Conservation (phyloP, 345 rosid species). For the Acer saccharum region DNA sequence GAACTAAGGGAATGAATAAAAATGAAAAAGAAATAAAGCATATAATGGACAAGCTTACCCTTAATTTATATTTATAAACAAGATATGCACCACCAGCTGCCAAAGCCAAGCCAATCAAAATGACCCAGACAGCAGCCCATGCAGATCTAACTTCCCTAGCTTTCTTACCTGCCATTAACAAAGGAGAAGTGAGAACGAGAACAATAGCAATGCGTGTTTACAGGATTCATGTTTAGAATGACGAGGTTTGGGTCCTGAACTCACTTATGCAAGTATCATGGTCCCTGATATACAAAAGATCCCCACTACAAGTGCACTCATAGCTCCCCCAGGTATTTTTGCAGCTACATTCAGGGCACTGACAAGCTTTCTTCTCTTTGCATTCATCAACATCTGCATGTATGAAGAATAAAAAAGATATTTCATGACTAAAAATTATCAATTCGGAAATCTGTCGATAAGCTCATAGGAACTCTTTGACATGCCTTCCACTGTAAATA, state of each 20-base stretch:
- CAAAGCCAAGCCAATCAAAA: constrained; percentile 73
- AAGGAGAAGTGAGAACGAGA: constrained; percentile 21
- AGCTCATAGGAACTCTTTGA: neutral
- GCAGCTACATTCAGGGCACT: constrained; percentile 94
- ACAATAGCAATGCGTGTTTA: neutral
- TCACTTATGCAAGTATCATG: constrained; percentile 96
- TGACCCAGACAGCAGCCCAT: constrained; percentile 94
- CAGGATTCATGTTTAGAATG: neutral
- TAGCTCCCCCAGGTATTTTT: constrained; percentile 94
- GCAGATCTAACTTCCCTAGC: constrained; percentile 75
- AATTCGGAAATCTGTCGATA: neutral
- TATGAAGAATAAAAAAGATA: neutral
- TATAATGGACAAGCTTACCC: constrained; percentile 55
- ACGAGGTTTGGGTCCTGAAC: constrained; percentile 23
- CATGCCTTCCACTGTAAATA: neutral
- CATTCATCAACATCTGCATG: constrained; percentile 84
- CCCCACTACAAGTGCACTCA: constrained; percentile 84
- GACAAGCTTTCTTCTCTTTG: constrained; percentile 94
- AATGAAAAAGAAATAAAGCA: neutral
- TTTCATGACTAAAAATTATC: constrained; percentile 11
- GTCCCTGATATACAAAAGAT: constrained; percentile 87
- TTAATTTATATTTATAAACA: constrained; percentile 79
- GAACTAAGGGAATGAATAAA: neutral
- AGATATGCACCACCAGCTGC: constrained; percentile 88
- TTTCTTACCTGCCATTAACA: constrained; percentile 59